Evolutionary conservation across 1,284 basidiomycete genomes (phyloP).

Genomic region (Pyrrhoderma noxium): DNA sequence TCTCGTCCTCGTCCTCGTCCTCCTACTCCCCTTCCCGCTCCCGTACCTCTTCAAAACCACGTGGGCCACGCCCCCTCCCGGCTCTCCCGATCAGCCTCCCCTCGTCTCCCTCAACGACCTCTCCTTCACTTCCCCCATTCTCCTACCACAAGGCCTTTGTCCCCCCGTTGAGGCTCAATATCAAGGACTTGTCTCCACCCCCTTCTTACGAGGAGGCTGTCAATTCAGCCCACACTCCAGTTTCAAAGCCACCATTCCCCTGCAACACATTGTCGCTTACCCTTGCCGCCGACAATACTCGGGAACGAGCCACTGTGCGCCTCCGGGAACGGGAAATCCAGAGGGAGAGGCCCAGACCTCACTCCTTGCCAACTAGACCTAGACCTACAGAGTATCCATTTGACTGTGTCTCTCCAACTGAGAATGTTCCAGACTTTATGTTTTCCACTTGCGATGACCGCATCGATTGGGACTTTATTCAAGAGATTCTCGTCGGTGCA

Average conservation of each 20-base stretch:
- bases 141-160: too few species aligned
- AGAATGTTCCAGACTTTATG: constrained; percentile 3
- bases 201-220: constrained; percentile 14
- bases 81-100: constrained; percentile 12
- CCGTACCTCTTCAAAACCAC: constrained; percentile 7
- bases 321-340: background rate
- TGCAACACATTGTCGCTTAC: background rate
- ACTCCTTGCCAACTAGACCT: constrained; percentile 5
- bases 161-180: background rate
- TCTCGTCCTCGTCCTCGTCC: constrained; percentile 7
- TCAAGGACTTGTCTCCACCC: constrained; percentile 9
- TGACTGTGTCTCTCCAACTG: background rate
- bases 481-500: constrained; percentile 10
- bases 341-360: background rate
- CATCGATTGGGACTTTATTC: constrained; percentile 18
- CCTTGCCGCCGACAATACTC: background rate
- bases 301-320: background rate
- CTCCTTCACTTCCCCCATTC: constrained; percentile 1
- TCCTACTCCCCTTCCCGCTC: constrained; percentile 2
- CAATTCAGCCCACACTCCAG: background rate
- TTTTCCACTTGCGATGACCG: constrained; percentile 8
- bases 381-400: too few species aligned
- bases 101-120: background rate
- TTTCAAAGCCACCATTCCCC: background rate
- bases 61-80: constrained; percentile 16